A percentile compares a stretch with the other conserved stretches of the same genome.
Conservation (phyloP, 2,329 filamentous ascomycete genomes). For the Xylaria sp. region DNA sequence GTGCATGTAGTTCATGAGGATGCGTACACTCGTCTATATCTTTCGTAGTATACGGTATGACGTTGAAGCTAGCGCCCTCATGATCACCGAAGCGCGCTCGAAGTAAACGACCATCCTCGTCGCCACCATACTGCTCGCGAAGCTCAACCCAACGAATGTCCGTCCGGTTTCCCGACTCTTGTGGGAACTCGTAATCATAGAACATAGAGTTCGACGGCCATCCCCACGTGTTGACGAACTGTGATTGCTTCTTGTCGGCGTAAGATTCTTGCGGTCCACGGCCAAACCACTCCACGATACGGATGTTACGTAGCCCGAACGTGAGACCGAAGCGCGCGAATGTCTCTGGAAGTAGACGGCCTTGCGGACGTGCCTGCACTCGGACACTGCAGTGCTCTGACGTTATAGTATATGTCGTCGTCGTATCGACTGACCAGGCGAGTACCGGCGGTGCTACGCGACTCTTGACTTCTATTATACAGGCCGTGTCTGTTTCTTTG, state of each 20-base stretch:
- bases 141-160: slow-evolving; percentile 70
- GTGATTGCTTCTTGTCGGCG: slow-evolving; percentile 70
- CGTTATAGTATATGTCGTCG: slow-evolving; percentile 65
- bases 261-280: slow-evolving; percentile 74
- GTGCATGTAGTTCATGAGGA: slow-evolving; percentile 67
- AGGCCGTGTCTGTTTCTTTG: slow-evolving; percentile 47
- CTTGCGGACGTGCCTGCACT: slow-evolving; percentile 59
- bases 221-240: slow-evolving; percentile 65
- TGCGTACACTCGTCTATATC: slow-evolving; percentile 67
- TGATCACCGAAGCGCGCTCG: slow-evolving; percentile 58
- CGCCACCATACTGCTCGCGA: slow-evolving; percentile 46
- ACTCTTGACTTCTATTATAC: slow-evolving; percentile 57
- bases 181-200: slow-evolving; percentile 73
- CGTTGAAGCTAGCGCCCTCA: slow-evolving; percentile 65
- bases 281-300: slow-evolving; percentile 69
- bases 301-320: slow-evolving; percentile 54
- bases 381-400: slow-evolving; percentile 60
- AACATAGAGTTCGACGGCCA: slow-evolving; percentile 61
- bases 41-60: slow-evolving; percentile 62
- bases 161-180: slow-evolving; percentile 72
- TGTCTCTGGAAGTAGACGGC: slow-evolving; percentile 61
- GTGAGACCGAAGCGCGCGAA: slow-evolving; percentile 72
- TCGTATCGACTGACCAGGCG: slow-evolving; percentile 66
- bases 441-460: slow-evolving; percentile 71
- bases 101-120: slow-evolving; percentile 50